Base-by-base conservation (phyloP, 371 early-diverging fungal species). In the Zychaea mexicana region DNA sequence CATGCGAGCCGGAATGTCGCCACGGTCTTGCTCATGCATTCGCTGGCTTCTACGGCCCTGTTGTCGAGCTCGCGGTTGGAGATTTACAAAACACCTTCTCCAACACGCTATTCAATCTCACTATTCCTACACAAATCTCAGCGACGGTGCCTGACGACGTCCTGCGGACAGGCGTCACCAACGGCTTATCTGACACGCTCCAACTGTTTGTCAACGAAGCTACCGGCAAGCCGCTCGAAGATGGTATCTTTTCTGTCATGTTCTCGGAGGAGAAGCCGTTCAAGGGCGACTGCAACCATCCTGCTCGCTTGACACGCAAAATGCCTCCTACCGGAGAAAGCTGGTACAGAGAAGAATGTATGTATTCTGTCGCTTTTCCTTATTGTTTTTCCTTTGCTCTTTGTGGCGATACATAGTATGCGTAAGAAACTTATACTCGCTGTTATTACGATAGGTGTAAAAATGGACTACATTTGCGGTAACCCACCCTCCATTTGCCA, bases 401-500 rank as follows among this genome's bases (percentile, higher is more conserved):
- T n/a, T n/a, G n/a, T n/a, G n/a, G n/a, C n/a, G n/a, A n/a, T n/a
- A n/a, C n/a, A n/a, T n/a, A n/a, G n/a, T n/a, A n/a, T n/a, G n/a
- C n/a, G n/a, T n/a, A n/a, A n/a, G n/a, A n/a, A n/a, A n/a, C n/a
- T n/a, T n/a, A n/a, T n/a, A n/a, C n/a, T n/a, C n/a, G n/a, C n/a
- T n/a, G n/a, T n/a, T n/a, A n/a, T 15, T 42, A 12, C 0, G 12
- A 12, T 58, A 79, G 79, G 79, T 63, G 66, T 69, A 45, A 79
- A 78, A 39, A 83, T 83, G 85, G 82, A 88, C 58, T 86, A 86
- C 53, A 83, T 86, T 62, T 88, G 88, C 66, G 88, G 88, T 19
- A 88, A 88, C 66, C 88, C 88, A 12, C 88, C 88, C 17, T 85
- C 87, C 22, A 84, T 88, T 60, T 88, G 88, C 65, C 80, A 88